Evolutionary conservation across 1,284 basidiomycete species (phyloP).

Genomic region (Ustilago trichophora): DNA sequence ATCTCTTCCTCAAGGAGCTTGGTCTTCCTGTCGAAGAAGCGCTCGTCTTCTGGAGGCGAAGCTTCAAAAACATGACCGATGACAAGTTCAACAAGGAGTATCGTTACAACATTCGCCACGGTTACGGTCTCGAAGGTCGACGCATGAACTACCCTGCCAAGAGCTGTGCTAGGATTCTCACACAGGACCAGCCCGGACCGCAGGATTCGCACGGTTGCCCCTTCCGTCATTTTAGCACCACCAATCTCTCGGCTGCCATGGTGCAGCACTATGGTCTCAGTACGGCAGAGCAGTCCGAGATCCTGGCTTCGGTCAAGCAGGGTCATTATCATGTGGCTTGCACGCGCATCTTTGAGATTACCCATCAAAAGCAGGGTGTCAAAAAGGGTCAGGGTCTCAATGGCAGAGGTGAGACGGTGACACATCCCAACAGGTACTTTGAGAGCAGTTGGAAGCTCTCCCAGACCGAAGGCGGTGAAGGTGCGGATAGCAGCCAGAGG

Average conservation of each 20-base stretch:
- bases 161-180: conserved; percentile 91
- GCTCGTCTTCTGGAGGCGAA: conserved; percentile 89
- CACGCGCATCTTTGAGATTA: conserved; percentile 94
- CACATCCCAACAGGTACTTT: conserved; percentile 87
- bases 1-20: conserved; percentile 87
- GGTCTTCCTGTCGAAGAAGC: conserved; percentile 96
- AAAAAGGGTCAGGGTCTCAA: conserved; percentile 85
- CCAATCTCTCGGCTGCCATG: conserved; percentile 83
- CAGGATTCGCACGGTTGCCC: conserved; percentile 90
- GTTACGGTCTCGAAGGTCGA: conserved; percentile 92
- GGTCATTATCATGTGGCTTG: conserved; percentile 95
- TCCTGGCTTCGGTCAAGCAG: conserved; percentile 81
- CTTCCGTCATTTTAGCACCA: conserved; percentile 86
- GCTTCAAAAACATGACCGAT: conserved; percentile 79
- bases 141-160: conserved; percentile 93
- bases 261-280: conserved; percentile 76
- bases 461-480: conserved; percentile 7
- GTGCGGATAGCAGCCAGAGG: conserved; percentile 11
- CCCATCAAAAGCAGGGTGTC: conserved; percentile 77
- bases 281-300: conserved; percentile 83
- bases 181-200: conserved; percentile 77
- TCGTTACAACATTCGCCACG: conserved; percentile 96
- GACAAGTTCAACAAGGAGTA: conserved; percentile 99
- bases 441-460: conserved; percentile 68
- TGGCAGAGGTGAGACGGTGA: conserved; percentile 86